Percentiles rank a stretch among this genome's conserved stretches.
Evolutionary conservation across 805 yeast genomes (phyloP).

Genomic region (Monosporozyma yasuniensis): DNA sequence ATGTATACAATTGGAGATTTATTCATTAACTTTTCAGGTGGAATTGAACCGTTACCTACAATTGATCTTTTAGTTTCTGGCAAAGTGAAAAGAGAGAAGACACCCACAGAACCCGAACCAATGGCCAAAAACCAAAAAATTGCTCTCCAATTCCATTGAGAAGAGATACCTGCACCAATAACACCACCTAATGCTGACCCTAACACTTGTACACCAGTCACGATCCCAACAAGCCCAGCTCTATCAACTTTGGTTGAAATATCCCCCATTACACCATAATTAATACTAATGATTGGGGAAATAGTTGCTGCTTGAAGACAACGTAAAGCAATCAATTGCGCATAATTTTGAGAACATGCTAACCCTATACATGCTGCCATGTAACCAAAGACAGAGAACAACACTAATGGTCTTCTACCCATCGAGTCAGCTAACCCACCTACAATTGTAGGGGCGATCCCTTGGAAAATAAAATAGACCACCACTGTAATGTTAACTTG

Average conservation of each 20-base stretch:
- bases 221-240: conserved; percentile 61
- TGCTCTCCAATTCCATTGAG: conserved; percentile 61
- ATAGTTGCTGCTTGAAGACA: conserved; percentile 71
- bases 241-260: conserved; percentile 54
- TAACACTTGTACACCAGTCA: conserved; percentile 56
- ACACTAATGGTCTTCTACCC: conserved; percentile 66
- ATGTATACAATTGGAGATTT: conserved; percentile 37
- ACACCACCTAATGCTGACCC: conserved; percentile 78
- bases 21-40: conserved; percentile 38
- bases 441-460: conserved; percentile 62
- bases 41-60: conserved; percentile 66
- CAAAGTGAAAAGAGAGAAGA: conserved; percentile 33
- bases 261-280: conserved; percentile 68
- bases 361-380: conserved; percentile 57
- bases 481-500: conserved; percentile 64
- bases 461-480: conserved; percentile 68
- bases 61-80: conserved; percentile 71
- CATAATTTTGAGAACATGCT: conserved; percentile 47
- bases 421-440: conserved; percentile 57
- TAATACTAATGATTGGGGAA: conserved; percentile 64
- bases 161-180: conserved; percentile 39
- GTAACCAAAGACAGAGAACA: conserved; percentile 46
- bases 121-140: conserved; percentile 66
- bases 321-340: conserved; percentile 55
- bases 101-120: conserved; percentile 42